These are phyloP conservation scores for Achaetomium macrosporum DNA, from an alignment of 2,329 filamentous ascomycete species.

Conservation along the genomic window DNA sequence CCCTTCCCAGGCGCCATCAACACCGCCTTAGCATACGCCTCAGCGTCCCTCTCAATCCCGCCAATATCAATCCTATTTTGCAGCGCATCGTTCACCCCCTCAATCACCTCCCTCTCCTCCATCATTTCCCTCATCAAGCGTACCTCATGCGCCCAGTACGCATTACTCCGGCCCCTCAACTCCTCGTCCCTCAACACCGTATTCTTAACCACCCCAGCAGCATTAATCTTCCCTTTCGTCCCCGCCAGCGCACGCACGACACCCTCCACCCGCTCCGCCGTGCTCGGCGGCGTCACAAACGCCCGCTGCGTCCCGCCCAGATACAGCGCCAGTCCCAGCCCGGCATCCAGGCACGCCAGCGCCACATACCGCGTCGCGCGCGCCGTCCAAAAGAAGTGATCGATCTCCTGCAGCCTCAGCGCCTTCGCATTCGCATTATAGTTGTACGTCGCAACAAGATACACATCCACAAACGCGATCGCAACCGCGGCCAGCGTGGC, in stretches of 20 bases:
- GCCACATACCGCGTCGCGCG: conserved; percentile 56
- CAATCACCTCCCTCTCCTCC: conserved; percentile 70
- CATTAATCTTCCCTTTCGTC: conserved; percentile 62
- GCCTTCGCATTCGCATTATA: conserved; percentile 58
- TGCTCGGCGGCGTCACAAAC: conserved; percentile 56
- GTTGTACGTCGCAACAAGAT: conserved; percentile 58
- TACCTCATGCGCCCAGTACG: conserved; percentile 78
- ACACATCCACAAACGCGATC: conserved; percentile 60
- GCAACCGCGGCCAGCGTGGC: conserved; percentile 59
- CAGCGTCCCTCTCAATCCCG: conserved; percentile 57
- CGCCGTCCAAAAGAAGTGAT: conserved; percentile 67
- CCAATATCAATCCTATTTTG: conserved; percentile 57
- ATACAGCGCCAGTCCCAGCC: conserved; percentile 63
- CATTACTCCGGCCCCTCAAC: conserved; percentile 58
- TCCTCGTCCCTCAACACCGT: conserved; percentile 67
- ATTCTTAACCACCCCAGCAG: conserved; percentile 72
- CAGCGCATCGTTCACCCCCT: conserved; percentile 63
- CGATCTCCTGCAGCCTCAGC: conserved; percentile 55
- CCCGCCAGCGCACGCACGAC: conserved; percentile 51
- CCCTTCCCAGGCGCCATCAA: conserved; percentile 25
- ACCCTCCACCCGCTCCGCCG: conserved; percentile 61
- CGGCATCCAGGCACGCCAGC: conserved; percentile 59
- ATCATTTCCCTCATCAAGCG: conserved; percentile 66
- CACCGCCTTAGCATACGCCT: conserved; percentile 49
- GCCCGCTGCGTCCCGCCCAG: conserved; percentile 74